Conservation (phyloP, 192 early-diverging fungal genomes). For the Funneliformis mosseae region DNA sequence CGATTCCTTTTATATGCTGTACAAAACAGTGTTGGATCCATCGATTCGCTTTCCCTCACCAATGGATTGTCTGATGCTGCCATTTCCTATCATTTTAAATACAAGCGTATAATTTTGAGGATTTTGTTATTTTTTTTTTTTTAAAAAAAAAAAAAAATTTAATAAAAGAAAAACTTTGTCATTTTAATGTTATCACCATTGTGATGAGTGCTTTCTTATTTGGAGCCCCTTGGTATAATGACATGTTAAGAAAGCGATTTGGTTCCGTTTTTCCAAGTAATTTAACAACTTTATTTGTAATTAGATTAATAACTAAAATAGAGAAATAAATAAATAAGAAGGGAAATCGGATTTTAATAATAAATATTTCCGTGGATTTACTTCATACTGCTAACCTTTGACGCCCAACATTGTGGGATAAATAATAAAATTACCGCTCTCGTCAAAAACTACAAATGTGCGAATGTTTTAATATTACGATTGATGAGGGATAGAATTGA, state of each 20-base stretch:
- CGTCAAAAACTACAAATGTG: conserved; percentile 77
- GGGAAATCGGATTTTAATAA: not conserved
- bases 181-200: conserved; percentile 48
- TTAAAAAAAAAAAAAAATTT: not conserved
- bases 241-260: conserved; percentile 85
- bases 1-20: conserved; percentile 91
- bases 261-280: conserved; percentile 92
- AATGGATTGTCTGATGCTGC: conserved; percentile 86
- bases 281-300: conserved; percentile 79
- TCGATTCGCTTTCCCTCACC: conserved; percentile 60
- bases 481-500: not conserved
- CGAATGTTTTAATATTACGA: conserved; percentile 7
- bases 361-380: not conserved
- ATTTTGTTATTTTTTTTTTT: not conserved
- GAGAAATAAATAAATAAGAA: conserved; percentile 4
- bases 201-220: conserved; percentile 76
- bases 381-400: conserved; percentile 55
- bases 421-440: conserved; percentile 84
- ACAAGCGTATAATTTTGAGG: not conserved
- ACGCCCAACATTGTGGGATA: conserved; percentile 95
- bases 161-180: not conserved
- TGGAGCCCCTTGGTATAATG: conserved; percentile 89
- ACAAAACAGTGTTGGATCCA: conserved; percentile 88
- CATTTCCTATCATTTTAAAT: conserved; percentile 58
- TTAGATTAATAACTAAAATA: conserved; percentile 72